These are phyloP conservation scores for Ottelia alismoides DNA, from an alignment of 106 monocot species.

Conservation along the genomic window DNA sequence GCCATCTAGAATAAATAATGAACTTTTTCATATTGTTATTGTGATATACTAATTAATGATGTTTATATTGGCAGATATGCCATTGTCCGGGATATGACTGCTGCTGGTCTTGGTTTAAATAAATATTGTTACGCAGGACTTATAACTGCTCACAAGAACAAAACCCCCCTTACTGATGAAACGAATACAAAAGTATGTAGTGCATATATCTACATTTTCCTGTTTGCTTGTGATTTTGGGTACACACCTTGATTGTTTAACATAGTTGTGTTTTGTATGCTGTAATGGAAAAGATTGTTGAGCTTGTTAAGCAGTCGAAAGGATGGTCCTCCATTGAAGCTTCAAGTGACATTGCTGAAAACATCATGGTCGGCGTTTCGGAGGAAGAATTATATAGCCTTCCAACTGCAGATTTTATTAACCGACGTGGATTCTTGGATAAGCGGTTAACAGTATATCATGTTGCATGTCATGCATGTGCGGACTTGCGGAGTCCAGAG, in stretches of 20 bases:
- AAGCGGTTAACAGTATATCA: slow-evolving; percentile 71
- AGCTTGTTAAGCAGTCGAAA: slow-evolving; percentile 87
- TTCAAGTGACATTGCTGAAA: slow-evolving; percentile 72
- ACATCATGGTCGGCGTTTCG: slow-evolving; percentile 89
- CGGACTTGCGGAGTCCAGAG: slow-evolving; percentile 71
- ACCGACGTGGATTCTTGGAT: slow-evolving; percentile 60
- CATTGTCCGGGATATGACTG: slow-evolving; percentile 97
- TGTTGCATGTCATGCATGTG: slow-evolving; percentile 85
- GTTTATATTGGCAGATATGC: slow-evolving; percentile 51
- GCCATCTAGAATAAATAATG: too few relatives aligned
- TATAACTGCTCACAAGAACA: slow-evolving; percentile 83
- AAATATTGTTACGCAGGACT: slow-evolving; percentile 98
- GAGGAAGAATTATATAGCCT: slow-evolving; percentile 89
- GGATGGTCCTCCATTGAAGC: slow-evolving; percentile 86
- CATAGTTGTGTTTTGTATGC: too few relatives aligned
- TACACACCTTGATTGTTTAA: too few relatives aligned
- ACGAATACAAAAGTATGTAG: slow-evolving; percentile 60
- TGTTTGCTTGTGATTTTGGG: too few relatives aligned
- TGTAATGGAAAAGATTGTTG: slow-evolving; percentile 71
- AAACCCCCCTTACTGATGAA: slow-evolving; percentile 56
- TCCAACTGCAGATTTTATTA: slow-evolving; percentile 74
- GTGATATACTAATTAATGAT: too few relatives aligned
- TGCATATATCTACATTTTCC: too few relatives aligned
- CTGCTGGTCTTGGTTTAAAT: slow-evolving; percentile 89
- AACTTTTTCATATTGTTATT: too few relatives aligned